Evolutionary conservation across 805 yeast species (phyloP).

Genomic region (Maudiozyma saulgeensis): DNA sequence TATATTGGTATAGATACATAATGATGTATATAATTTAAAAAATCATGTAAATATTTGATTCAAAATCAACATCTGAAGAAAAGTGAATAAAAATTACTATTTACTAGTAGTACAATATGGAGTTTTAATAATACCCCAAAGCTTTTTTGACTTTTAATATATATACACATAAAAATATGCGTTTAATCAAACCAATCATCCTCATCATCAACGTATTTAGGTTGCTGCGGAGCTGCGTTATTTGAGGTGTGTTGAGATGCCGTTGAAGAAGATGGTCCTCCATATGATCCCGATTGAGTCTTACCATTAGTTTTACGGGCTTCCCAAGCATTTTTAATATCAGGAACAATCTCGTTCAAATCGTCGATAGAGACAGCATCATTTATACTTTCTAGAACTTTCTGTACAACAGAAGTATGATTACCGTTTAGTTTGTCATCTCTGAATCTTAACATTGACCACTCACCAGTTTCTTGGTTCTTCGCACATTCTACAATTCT

Average conservation of each 20-base stretch:
- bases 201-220: conserved; percentile 27
- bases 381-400: conserved; percentile 71
- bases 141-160: no score
- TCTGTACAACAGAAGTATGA: conserved; percentile 69
- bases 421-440: conserved; percentile 90
- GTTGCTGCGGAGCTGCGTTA: conserved; percentile 4
- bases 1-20: not conserved
- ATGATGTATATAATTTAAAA: not conserved
- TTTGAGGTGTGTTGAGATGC: conserved; percentile 1
- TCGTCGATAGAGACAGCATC: conserved; percentile 83
- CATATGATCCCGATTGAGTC: not conserved
- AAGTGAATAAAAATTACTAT: not conserved
- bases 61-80: not conserved
- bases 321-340: conserved; percentile 55
- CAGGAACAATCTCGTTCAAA: conserved; percentile 45
- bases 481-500: conserved; percentile 79
- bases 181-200: conserved; percentile 28
- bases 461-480: conserved; percentile 49
- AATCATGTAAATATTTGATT: conserved; percentile 5
- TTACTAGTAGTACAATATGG: not conserved
- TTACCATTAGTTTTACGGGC: conserved; percentile 33
- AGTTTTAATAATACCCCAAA: no score
- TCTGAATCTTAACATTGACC: conserved; percentile 83
- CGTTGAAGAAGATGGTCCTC: not conserved
- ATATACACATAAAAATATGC: not conserved